Evolutionary conservation across 2,329 filamentous ascomycete genomes (phyloP), one percentile per base, ranked within the genome.

Genomic region (Sporothrix humicola): DNA sequence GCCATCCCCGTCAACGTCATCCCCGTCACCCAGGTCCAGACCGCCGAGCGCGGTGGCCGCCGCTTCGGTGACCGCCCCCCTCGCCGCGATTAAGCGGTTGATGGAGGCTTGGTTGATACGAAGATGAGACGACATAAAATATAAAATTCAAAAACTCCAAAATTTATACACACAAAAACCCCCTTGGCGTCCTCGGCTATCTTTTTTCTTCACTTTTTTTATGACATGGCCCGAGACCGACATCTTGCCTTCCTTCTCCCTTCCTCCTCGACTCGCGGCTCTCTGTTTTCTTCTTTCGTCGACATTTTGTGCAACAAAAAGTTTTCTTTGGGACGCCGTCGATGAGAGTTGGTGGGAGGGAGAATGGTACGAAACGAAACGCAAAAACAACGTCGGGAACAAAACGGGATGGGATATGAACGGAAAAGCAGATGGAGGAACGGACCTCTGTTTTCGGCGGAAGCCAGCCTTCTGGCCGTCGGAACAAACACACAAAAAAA

Each of bases 1-100:
- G 90, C 91, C 79, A 95, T 99, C 85, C 93, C 95, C 84, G 94
- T 97, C 92, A 98, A 97, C 87, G 94, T 98, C 81, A 91, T 97
- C 80, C 87, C 92, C 79, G 94, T 99, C 79, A 88, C 92, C 80
- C 95, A 98, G 88, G 90, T 93, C 84, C 95, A 98, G 88, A 86
- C 89, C 77, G 85, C 89, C 82, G 95, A 98, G 87, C 93, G 94
- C 79, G 86, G 87, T 78, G 90, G 81, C 74, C 80, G 83, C 48
- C 80, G 83, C 48, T 81, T 87, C 74, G 85, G 81, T 69, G 84
- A 84, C 75, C 80, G 86, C 66, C 82, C 82, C 44, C 82, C 84
- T 71, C 83, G 83, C 78, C 83, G 82, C 79, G 85, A 86, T 80
- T 84, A 85, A 83, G 78, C 72, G 72, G 37, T 23, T 13, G 48